phyloP scores from a whole-genome alignment of 2,329 filamentous ascomycete genomes.

The Phialophora tarda region DNA sequence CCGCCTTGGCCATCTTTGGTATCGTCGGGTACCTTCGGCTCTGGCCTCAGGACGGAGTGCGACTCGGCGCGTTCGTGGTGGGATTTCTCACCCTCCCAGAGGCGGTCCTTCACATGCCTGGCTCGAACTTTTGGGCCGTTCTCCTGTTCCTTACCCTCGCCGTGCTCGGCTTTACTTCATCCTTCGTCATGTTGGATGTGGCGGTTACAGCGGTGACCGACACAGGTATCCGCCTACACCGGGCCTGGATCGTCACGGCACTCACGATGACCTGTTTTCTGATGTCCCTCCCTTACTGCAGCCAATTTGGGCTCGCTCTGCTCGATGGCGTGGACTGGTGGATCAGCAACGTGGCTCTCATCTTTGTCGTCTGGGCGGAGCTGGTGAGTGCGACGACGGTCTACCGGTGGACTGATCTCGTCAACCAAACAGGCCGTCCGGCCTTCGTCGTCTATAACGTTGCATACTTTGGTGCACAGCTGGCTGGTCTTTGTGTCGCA shows the following conservation, averaged over 20 bases:
- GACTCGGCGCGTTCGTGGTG: constrained; percentile 61
- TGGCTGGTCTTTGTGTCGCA: constrained; percentile 58
- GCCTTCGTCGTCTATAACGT: constrained; percentile 59
- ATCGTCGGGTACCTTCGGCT: constrained; percentile 57
- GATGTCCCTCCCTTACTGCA: constrained; percentile 63
- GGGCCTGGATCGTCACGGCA: constrained; percentile 57
- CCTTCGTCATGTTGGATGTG: constrained; percentile 65
- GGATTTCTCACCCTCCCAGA: constrained; percentile 65
- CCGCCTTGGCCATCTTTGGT: constrained; percentile 60
- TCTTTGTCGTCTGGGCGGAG: constrained; percentile 62
- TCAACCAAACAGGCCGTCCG: constrained; percentile 56
- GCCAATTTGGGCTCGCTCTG: constrained; percentile 61
- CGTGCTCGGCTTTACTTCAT: constrained; percentile 63
- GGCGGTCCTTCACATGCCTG: constrained; percentile 63
- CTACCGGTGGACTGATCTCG: constrained; percentile 62
- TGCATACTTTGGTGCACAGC: constrained; percentile 60
- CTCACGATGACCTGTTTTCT: constrained; percentile 59
- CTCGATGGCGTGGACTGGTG: constrained; percentile 60
- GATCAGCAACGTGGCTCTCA: constrained; percentile 61
- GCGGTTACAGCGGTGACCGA: constrained; percentile 62
- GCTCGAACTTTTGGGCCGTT: constrained; percentile 64
- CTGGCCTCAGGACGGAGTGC: constrained; percentile 48
- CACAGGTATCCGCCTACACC: constrained; percentile 53
- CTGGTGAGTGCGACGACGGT: constrained; percentile 58
- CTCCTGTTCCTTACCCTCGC: constrained; percentile 64